A percentile compares a stretch with the other conserved stretches of the same genome.
Conservation (phyloP, 2,329 filamentous ascomycete genomes). For the Sordariomycetes sp. region DNA sequence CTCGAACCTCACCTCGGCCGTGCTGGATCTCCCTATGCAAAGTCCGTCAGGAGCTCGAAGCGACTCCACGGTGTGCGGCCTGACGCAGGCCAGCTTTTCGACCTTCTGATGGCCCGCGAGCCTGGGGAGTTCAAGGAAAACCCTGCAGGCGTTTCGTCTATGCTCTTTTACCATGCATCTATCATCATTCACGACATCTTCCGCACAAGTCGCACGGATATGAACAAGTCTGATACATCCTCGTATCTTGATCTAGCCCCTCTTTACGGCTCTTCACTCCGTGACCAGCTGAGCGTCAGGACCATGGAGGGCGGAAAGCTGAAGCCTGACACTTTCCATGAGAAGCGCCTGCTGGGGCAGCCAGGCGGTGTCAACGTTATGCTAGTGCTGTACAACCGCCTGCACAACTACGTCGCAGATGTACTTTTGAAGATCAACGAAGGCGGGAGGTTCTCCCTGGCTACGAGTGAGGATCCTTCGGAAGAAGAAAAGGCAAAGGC, state of each 20-base stretch:
- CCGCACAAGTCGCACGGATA: conserved; percentile 44
- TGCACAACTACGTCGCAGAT: conserved; percentile 60
- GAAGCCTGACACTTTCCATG: conserved; percentile 62
- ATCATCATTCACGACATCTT: conserved; percentile 38
- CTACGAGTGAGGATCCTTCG: conserved; percentile 13
- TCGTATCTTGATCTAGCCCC: conserved; percentile 69
- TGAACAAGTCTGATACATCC: conserved; percentile 56
- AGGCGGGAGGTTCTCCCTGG: conserved; percentile 47
- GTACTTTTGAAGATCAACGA: conserved; percentile 60
- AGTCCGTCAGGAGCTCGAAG: conserved; percentile 49
- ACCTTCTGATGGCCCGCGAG: conserved; percentile 53
- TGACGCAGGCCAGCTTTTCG: conserved; percentile 58
- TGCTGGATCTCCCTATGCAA: conserved; percentile 59
- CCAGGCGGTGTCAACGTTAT: conserved; percentile 60
- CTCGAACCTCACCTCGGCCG: conserved; percentile 54
- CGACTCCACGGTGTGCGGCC: conserved; percentile 51
- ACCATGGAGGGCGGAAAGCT: conserved; percentile 58
- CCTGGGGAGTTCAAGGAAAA: conserved; percentile 47
- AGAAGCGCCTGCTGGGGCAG: conserved; percentile 54
- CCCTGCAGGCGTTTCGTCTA: conserved; percentile 63
- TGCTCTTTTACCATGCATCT: conserved; percentile 66
- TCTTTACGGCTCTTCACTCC: conserved; percentile 59
- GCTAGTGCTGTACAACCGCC: conserved; percentile 59
- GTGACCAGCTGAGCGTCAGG: conserved; percentile 53
- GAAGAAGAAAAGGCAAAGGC: conserved; percentile 21